Base-by-base conservation (phyloP, 495 filamentous ascomycete species). In the Penicillium argentinense region DNA sequence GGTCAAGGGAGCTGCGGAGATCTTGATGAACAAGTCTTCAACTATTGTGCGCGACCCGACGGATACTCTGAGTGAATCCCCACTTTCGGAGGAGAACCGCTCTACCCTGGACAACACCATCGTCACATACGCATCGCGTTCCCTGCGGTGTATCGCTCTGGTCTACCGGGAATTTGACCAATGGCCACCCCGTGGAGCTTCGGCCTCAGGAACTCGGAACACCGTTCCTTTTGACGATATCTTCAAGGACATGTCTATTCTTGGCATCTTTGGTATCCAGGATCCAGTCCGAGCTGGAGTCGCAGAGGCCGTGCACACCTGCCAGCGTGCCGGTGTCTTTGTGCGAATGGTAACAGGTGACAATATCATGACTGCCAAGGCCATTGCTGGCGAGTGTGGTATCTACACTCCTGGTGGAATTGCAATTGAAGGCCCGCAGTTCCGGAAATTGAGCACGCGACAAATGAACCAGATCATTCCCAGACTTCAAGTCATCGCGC, bases 321-420 rank as follows among this genome's bases (percentile, higher is more conserved):
- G 86, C 41, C 83, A 88, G 52, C 68, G 78, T 18, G 90, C 90
- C 24, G 90, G 90, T 53, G 87, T 96, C 33, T 83, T 82, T 53
- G 88, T 93, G 11, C 82, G 87, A 26, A 95, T 96, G 90, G 89
- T 96, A 12, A 96, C 90, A 19, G 90, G 90, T 45, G 90, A 96
- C 57, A 95, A 93, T 52, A 74, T 90, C 41, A 68, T 80, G 43
- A 96, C 90, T 9, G 90, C 90, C n/a, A 85, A 84, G 52, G 88
- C 89, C 18, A 91, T 96, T 52, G 90, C 90, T 5, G 63, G 77
- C 23, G 86, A 93, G 53, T 93, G 90, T 67, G 88, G 88, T 19
- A 95, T 96, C 46, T 85, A 80, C 53, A 87, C 81, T 2, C 51
- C 77, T 4, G 88, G 85, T 14, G 89, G 88, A 39, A 51, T 91